Evolutionary conservation across 345 rosid genomes (phyloP), one percentile per base, ranked within the genome.

Genomic region (Carallia pectinifolia): DNA sequence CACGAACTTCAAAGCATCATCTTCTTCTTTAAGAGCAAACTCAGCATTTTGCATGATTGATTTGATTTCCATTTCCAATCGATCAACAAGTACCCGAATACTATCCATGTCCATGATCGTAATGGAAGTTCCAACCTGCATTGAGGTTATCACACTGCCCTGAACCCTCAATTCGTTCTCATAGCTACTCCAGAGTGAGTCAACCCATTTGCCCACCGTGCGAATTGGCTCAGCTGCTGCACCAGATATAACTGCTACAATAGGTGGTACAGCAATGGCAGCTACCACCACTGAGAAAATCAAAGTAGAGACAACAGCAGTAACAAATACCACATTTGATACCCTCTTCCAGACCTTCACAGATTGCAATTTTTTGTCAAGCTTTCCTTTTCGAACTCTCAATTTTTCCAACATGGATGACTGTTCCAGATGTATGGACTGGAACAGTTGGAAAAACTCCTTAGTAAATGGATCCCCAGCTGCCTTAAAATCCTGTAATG

Each of bases 241-340:
- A 56, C 90, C 87, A 0, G 89, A 96, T 62, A 91, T 60, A 31
- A 93, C 95, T 7, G 80, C 82, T 13, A 87, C 72, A 29, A 91
- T 76, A 27, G 96, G 95, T 0, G 97, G 97, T 12, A 90, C 91
- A 30, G 96, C 86, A 69, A 90, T 67, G 7, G 97, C 90, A 59
- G 93, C 97, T 65, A 97, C 98, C 70, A 90, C 95, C 37, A 94
- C 97, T 0, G 98, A 88, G 79, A 90, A 80, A 62, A 91, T 85
- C 81, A 91, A 70, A 6, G 89, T 90, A 33, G 97, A 83, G 27
- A 94, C 83, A 47, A 91, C 85, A 4, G 84, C 83, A 5, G 97
- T 72, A 6, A 83, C 89, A 62, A 94, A 91, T 64, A 94, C 74
- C 55, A 90, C 87, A 61, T 91, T 90, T 0, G 98, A 81, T 40